A percentile compares a stretch with the other conserved stretches of the same genome.
These are phyloP conservation scores for Centaurea solstitialis DNA, from an alignment of 129 eudicot genomes.

Conservation along the genomic window DNA sequence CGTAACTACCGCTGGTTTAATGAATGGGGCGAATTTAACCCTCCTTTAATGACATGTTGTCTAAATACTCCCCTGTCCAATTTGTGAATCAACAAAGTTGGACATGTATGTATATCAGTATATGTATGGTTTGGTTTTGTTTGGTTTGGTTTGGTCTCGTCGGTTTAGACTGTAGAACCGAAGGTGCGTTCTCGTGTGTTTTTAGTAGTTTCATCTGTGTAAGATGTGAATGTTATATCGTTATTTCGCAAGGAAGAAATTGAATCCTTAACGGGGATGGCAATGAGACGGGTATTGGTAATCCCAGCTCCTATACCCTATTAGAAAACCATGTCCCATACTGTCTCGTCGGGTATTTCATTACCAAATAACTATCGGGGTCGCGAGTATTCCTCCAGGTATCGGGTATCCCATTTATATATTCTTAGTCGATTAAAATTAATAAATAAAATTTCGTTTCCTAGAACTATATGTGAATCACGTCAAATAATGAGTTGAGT, in stretches of 20 bases:
- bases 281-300: too few species aligned
- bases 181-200: neutral
- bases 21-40: neutral
- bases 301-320: too few species aligned
- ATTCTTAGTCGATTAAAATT: too few species aligned
- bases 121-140: neutral
- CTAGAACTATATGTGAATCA: too few species aligned
- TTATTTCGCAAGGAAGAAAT: neutral
- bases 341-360: too few species aligned
- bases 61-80: neutral
- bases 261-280: neutral
- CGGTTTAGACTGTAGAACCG: neutral
- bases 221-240: neutral
- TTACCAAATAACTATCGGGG: too few species aligned
- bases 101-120: neutral
- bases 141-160: too few species aligned
- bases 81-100: neutral
- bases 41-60: slow-evolving; percentile 2
- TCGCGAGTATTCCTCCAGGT: too few species aligned
- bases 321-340: too few species aligned
- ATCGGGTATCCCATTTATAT: too few species aligned
- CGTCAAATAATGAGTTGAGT: too few species aligned
- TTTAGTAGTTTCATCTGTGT: neutral
- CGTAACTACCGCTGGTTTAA: neutral
- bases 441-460: too few species aligned